Base-by-base conservation (phyloP, 371 early-diverging fungal species). In the Apophysomyces ossiformis region DNA sequence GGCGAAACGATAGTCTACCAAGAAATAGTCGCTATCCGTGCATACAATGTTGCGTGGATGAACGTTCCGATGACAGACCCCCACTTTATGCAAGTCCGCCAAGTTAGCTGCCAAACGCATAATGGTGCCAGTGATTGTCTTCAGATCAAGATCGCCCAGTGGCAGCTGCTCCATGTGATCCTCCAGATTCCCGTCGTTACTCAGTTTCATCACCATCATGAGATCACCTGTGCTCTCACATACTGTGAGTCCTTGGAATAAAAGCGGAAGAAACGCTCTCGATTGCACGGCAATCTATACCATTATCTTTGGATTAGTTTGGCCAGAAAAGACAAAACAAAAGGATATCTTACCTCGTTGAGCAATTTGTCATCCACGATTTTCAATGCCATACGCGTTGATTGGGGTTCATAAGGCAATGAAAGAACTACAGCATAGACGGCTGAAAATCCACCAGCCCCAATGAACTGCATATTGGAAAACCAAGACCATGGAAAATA, bases 401-500 rank as follows among this genome's bases (percentile, higher is more conserved):
- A 75, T 37, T 74, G 74, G 16, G 69, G 65, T 37, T 81, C 77
- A 54, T 79, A 82, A 13, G 78, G 73, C 9, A 73, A 73, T 16
- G 65, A 71, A 50, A 79, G 73, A 8, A 64, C 63, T 1, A 76
- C 76, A 8, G 79, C 62, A 70, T 82, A 82, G 0, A 82, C 82
- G 8, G 82, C 82, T 8, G 82, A 82, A 59, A 82, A 82, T 0
- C 82, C 82, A 41, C 82, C 82, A 11, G 79, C 79, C 8, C 82
- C 82, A 58, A 82, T 76, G 57, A 82, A 79, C 37, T 79, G 82
- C 79, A 82, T 79, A 35, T 75, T 70, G 6, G 78, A 76, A 57
- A 81, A 78, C 81, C 81, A 81, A 0, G 65, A 65, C 81, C 81
- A 81, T 1, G 81, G 81, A 64, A 78, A 81, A 76, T 78, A 81